Conservation (phyloP, 495 filamentous ascomycete species). For the Penicillium tannophilum region DNA sequence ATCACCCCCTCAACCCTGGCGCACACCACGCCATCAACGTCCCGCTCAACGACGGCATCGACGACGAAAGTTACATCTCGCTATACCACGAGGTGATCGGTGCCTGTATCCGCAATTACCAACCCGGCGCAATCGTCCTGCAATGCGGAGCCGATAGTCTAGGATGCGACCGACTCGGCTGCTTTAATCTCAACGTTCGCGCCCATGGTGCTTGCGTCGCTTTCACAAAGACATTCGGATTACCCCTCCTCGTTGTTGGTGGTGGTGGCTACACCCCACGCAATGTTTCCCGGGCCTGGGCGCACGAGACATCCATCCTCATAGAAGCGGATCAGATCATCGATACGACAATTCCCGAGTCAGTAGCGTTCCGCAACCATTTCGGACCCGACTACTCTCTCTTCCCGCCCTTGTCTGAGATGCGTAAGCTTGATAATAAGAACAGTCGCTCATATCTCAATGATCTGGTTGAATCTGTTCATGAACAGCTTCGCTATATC, state of each 20-base stretch:
- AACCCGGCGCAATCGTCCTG: constrained; percentile 84
- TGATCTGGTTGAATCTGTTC: constrained; percentile 70
- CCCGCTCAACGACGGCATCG: constrained; percentile 77
- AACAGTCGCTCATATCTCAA: constrained; percentile 77
- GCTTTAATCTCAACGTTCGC: constrained; percentile 94
- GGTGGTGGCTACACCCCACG: constrained; percentile 97
- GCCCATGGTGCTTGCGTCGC: constrained; percentile 91
- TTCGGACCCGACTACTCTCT: constrained; percentile 79
- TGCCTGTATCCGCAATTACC: constrained; percentile 72
- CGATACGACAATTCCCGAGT: constrained; percentile 68
- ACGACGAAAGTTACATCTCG: constrained; percentile 84
- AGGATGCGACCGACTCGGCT: constrained; percentile 87
- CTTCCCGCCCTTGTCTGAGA: constrained; percentile 73
- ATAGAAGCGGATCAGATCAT: constrained; percentile 72
- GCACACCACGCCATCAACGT: constrained; percentile 69
- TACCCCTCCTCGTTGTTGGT: constrained; percentile 87
- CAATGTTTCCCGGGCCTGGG: constrained; percentile 95
- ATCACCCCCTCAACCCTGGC: constrained; percentile 60
- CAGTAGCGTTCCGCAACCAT: constrained; percentile 76
- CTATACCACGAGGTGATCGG: constrained; percentile 84
- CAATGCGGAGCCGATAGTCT: constrained; percentile 97
- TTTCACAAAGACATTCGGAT: constrained; percentile 73
- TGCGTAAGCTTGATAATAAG: constrained; percentile 70
- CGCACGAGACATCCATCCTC: constrained; percentile 91
- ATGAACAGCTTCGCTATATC: constrained; percentile 86